Conservation (phyloP, 2,329 filamentous ascomycete genomes). For the Hypoxylon sp. region DNA sequence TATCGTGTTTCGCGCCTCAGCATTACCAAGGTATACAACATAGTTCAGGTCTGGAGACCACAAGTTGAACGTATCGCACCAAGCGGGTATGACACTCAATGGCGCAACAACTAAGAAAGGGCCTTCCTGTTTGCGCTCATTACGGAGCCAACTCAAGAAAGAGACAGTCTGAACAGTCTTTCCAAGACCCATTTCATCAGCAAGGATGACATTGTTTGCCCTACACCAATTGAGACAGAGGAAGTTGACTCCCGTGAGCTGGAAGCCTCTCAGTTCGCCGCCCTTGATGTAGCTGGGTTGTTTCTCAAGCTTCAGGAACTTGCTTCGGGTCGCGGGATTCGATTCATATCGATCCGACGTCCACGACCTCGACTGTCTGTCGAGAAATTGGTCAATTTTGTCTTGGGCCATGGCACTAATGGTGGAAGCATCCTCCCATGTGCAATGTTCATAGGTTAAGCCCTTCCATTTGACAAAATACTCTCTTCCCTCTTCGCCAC, state of each 20-base stretch:
- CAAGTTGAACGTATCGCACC: constrained; percentile 97
- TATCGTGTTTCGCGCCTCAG: constrained; percentile 87
- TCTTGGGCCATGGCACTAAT: constrained; percentile 85
- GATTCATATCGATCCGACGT: constrained; percentile 84
- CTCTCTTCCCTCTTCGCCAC: constrained; percentile 84
- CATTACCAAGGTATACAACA: constrained; percentile 94
- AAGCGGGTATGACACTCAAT: constrained; percentile 95
- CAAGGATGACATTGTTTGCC: constrained; percentile 94
- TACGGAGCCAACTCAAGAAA: constrained; percentile 96
- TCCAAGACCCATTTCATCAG: constrained; percentile 98
- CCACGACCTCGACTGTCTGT: constrained; percentile 85
- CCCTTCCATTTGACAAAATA: constrained; percentile 99
- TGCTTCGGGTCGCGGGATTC: constrained; percentile 80
- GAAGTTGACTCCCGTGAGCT: constrained; percentile 95
- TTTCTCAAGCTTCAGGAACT: constrained; percentile 80
- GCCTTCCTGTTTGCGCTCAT: constrained; percentile 89
- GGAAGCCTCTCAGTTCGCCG: constrained; percentile 91
- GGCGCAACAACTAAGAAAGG: constrained; percentile 98
- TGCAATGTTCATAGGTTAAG: constrained; percentile 92
- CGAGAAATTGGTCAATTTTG: constrained; percentile 92
- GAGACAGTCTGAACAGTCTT: constrained; percentile 98
- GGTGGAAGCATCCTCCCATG: constrained; percentile 87
- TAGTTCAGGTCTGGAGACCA: constrained; percentile 98
- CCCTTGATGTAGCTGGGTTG: constrained; percentile 89
- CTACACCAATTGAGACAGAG: constrained; percentile 96